These are phyloP conservation scores for Rachicladosporium sp. DNA, from an alignment of 2,329 filamentous ascomycete genomes.

Conservation along the genomic window DNA sequence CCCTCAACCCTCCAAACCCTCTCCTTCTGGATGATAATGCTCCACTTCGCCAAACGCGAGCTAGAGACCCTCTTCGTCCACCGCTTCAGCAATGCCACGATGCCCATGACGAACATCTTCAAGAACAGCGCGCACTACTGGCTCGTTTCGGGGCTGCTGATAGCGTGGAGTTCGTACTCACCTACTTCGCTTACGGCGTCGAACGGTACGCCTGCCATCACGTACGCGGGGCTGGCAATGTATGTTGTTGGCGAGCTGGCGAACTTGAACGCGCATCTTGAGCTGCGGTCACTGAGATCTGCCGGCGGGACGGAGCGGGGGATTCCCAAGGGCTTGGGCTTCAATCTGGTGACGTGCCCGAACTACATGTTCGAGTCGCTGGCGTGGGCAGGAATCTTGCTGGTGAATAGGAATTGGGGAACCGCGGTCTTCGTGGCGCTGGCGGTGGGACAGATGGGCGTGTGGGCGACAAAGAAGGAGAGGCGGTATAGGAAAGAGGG, in stretches of 20 bases:
- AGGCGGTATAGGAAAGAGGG: slow-evolving; percentile 80
- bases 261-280: slow-evolving; percentile 70
- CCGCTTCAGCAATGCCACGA: slow-evolving; percentile 87
- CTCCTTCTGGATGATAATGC: slow-evolving; percentile 57
- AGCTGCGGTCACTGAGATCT: slow-evolving; percentile 64
- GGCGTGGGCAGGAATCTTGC: slow-evolving; percentile 71
- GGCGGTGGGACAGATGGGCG: slow-evolving; percentile 66
- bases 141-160: slow-evolving; percentile 65
- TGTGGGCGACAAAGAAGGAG: slow-evolving; percentile 90
- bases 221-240: slow-evolving; percentile 56
- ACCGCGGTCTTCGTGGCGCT: slow-evolving; percentile 65
- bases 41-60: slow-evolving; percentile 93
- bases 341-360: slow-evolving; percentile 78
- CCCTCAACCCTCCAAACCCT: slow-evolving; percentile 59
- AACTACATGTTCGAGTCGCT: slow-evolving; percentile 93
- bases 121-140: slow-evolving; percentile 96
- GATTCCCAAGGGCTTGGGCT: slow-evolving; percentile 77
- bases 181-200: slow-evolving; percentile 57
- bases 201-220: slow-evolving; percentile 36
- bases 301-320: slow-evolving; percentile 73
- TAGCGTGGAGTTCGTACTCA: slow-evolving; percentile 75
- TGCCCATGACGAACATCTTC: slow-evolving; percentile 83
- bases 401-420: slow-evolving; percentile 67
- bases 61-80: slow-evolving; percentile 89
- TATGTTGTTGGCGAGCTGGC: slow-evolving; percentile 67